Conservation (phyloP, 495 filamentous ascomycete genomes). For the Cryomyces minteri region DNA sequence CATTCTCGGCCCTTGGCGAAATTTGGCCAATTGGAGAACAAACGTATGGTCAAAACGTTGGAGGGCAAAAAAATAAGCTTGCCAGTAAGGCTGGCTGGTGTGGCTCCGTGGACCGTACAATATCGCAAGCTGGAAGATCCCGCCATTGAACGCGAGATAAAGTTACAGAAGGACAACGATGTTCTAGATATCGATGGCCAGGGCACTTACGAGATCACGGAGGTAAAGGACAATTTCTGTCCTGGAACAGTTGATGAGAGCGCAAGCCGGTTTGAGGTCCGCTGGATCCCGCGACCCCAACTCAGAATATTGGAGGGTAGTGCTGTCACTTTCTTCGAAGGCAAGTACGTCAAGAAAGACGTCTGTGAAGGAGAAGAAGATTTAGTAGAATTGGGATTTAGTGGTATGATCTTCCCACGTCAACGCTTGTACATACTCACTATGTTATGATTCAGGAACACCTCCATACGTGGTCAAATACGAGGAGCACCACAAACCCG, state of each 20-base stretch:
- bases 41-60: slow-evolving; percentile 50
- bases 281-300: slow-evolving; percentile 66
- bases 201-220: slow-evolving; percentile 62
- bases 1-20: slow-evolving; percentile 68
- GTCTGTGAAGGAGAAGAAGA: slow-evolving; percentile 93
- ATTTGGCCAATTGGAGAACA: slow-evolving; percentile 69
- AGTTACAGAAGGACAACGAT: slow-evolving; percentile 46
- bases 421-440: background rate
- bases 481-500: slow-evolving; percentile 47
- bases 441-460: slow-evolving; percentile 25
- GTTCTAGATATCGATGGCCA: slow-evolving; percentile 40
- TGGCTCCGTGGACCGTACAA: slow-evolving; percentile 60
- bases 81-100: slow-evolving; percentile 67
- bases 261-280: slow-evolving; percentile 56
- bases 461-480: slow-evolving; percentile 78
- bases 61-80: slow-evolving; percentile 54
- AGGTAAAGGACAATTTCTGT: slow-evolving; percentile 59
- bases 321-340: slow-evolving; percentile 25
- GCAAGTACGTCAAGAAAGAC: slow-evolving; percentile 46
- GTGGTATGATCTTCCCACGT: slow-evolving; percentile 31
- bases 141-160: slow-evolving; percentile 19
- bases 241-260: slow-evolving; percentile 58
- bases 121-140: slow-evolving; percentile 41
- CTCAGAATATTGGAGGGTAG: slow-evolving; percentile 46
- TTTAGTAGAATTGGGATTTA: slow-evolving; percentile 58